Base-by-base conservation (phyloP, 805 yeast species). In the Wickerhamomyces silvicola region DNA sequence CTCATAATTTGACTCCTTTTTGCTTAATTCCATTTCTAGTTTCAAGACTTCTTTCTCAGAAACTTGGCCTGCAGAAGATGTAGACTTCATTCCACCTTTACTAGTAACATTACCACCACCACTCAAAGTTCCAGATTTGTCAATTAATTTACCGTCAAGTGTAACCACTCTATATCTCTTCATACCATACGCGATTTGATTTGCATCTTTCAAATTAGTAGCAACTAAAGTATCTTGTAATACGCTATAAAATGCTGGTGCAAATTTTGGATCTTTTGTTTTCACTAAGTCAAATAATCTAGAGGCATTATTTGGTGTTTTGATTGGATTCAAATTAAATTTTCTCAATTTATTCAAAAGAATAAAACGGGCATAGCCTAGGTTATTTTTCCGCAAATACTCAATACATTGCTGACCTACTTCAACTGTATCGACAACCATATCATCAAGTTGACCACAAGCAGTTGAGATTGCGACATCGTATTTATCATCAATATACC, bases 381-480 rank as follows among this genome's bases (percentile, higher is more conserved):
- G 64, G 39, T 78, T 78, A 45, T 82, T 81, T 49, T 78, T 78
- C 36, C 97, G 68, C 50, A 92, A 68, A 48, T 84, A 79, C 25
- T 84, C 90, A 34, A 92, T 81, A 53, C 94, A 82, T 35, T 68
- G 73, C 43, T 78, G 81, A 6, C 86, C 94, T 32, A 77, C 73
- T 32, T 72, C 75, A 3, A 78, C 75, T 4, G 74, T 70, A 29
- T 87, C 97, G 3, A 92, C 97, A 12, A 92, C 97, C 68, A 87
- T 77, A 40, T 94, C 90, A 53, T 90, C 94, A 36, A 92, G 64
- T 7, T 88, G 78, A 1, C 94, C 87, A 43, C 92, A 86, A 0
- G 96, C 97, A 0, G 97, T 92, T 0, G 97, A 87, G 7, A 92
- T 76, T 0, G 98, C 98, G 32, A 87, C 73, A 57, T 94, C 97